Evolutionary conservation across 306 rosid species (phyloP).

Genomic region (Cotoneaster glaucophyllus): DNA sequence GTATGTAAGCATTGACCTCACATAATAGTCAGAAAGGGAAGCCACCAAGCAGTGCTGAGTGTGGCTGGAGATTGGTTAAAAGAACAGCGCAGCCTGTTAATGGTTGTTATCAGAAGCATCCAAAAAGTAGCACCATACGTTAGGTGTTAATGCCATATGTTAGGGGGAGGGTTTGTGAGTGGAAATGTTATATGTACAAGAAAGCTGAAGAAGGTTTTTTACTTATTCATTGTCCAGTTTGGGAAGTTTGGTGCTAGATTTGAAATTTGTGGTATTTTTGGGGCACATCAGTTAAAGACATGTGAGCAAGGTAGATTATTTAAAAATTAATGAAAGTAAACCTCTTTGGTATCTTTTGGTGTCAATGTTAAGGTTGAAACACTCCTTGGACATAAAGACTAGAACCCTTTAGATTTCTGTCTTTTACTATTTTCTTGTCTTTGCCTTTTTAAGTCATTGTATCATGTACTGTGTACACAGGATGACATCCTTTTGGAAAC

Average conservation of each 20-base stretch:
- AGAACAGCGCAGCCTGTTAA: neutral
- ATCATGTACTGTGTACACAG: neutral
- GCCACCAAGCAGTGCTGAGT: neutral
- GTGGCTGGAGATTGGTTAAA: neutral
- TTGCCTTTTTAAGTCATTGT: neutral
- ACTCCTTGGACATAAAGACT: neutral
- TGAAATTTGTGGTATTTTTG: no score
- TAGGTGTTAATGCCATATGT: no score
- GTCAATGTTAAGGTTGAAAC: neutral
- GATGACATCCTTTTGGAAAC: neutral
- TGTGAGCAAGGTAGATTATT: no score
- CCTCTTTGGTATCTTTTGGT: neutral
- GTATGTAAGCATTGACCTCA: neutral
- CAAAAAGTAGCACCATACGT: neutral
- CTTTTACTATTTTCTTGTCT: neutral
- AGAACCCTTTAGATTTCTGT: neutral
- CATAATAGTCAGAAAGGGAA: neutral
- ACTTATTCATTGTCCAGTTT: no score
- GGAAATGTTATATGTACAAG: neutral
- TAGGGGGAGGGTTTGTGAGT: neutral
- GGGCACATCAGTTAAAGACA: no score
- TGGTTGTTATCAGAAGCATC: neutral
- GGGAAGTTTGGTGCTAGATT: no score
- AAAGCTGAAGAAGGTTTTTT: neutral
- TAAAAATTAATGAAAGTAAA: no score